Base-by-base conservation (phyloP, 106 monocot species). In the Allium sativum region DNA sequence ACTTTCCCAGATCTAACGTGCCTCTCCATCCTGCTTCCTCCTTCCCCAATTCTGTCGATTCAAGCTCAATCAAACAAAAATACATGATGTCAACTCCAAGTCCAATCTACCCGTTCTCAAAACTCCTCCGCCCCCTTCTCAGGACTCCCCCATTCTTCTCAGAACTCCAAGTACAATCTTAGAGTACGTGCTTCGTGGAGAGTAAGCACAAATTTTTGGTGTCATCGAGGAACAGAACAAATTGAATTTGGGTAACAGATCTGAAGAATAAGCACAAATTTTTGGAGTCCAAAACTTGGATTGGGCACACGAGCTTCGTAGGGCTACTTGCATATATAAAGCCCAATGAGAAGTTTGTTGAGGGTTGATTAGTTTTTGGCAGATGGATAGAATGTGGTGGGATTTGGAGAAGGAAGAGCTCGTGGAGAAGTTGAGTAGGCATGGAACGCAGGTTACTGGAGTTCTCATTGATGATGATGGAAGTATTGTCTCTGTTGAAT, bases 271-370 rank as follows among this genome's bases (percentile, higher is more conserved):
- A 76, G 45, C 61, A 69, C 42, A 44, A 68, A 19, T 91, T 80
- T 56, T 61, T 65, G 41, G 74, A 73, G 4, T 80, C 75, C 12
- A 90, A 84, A 63, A 84, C 84, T 7, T 52, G 90, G 15, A 82
- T 59, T 0, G 96, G 96, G 7, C 90, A 90, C 45, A 75, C 87
- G n/a, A 87, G 96, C 68, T 96, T 90, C 69, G 90, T 96, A 3
- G 96, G 96, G 1, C 96, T 84, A 0, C 10, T 96, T 18, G 90
- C 87, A 11, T 96, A 90, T 90, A 69, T 96, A 8, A 72, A 84
- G 50, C 90, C 90, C 1, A 52, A 61, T 7, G 90, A 90, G 14
- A 69, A 62, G 12, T 82, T 96, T 10, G 66, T 64, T 7, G 82
- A 87, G 48, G 96, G 96, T 4, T 87, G 75, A 58, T 58, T 96